A percentile compares a stretch with the other conserved stretches of the same genome.
Evolutionary conservation across 371 early-diverging fungal species (phyloP).

Genomic region (Mortierella sp.): DNA sequence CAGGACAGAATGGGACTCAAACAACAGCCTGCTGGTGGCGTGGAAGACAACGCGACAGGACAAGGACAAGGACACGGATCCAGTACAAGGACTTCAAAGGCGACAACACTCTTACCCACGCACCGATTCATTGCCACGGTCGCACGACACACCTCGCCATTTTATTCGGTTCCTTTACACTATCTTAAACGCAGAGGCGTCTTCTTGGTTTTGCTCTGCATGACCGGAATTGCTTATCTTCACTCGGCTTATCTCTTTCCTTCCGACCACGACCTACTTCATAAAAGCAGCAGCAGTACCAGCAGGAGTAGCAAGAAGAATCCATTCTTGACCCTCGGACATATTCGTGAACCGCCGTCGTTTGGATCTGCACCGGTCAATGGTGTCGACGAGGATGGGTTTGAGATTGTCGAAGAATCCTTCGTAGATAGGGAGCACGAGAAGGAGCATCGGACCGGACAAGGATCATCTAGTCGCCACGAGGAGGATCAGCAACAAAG

Average conservation of each 20-base stretch:
- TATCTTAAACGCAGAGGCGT: slow-evolving; percentile 34
- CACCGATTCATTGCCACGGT: slow-evolving; percentile 14
- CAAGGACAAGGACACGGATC: neutral
- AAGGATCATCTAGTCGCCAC: neutral
- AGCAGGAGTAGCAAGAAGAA: neutral
- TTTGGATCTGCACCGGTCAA: slow-evolving; percentile 29
- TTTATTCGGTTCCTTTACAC: slow-evolving; percentile 25
- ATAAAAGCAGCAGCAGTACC: neutral
- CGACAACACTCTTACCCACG: slow-evolving; percentile 13
- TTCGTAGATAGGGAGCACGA: neutral
- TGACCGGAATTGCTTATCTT: slow-evolving; percentile 26
- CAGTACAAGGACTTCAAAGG: neutral
- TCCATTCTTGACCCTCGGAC: slow-evolving; percentile 8
- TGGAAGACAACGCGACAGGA: neutral
- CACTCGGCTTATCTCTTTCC: slow-evolving; percentile 21
- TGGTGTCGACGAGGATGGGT: slow-evolving; percentile 36
- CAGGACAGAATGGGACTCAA: neutral
- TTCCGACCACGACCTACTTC: neutral
- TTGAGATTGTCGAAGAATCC: slow-evolving; percentile 27
- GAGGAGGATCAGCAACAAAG: neutral
- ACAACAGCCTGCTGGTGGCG: neutral
- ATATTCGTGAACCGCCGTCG: slow-evolving; percentile 28
- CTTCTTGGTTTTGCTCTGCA: slow-evolving; percentile 25
- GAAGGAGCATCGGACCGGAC: neutral
- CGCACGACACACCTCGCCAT: slow-evolving; percentile 17